Percentiles rank a stretch among this genome's conserved stretches.
phyloP scores from a whole-genome alignment of 768 basidiomycete species.

The Amanita rimosa region DNA sequence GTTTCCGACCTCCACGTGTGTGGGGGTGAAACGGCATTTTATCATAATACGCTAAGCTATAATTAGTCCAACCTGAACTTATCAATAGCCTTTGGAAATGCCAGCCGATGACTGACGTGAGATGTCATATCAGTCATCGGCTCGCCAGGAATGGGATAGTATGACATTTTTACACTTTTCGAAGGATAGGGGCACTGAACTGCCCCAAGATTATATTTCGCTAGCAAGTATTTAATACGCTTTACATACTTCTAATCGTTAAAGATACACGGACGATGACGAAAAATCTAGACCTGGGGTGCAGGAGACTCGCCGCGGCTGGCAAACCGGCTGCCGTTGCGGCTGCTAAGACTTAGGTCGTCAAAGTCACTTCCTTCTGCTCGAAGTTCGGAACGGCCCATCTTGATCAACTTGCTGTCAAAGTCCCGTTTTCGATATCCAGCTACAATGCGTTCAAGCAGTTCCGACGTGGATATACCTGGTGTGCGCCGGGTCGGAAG shows the following conservation, averaged over 20 bases:
- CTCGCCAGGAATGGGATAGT: too few species aligned
- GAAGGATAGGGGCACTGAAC: too few species aligned
- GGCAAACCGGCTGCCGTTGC: constrained; percentile 19
- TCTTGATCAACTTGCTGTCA: constrained; percentile 82
- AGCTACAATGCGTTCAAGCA: constrained; percentile 85
- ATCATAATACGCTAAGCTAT: too few species aligned
- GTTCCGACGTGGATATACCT: constrained; percentile 86
- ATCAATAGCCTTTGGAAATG: too few species aligned
- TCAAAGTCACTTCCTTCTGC: constrained; percentile 53
- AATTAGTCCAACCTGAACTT: too few species aligned
- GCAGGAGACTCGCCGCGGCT: constrained; percentile 9
- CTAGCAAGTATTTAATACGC: not conserved
- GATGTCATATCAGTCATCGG: too few species aligned
- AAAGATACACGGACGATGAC: not conserved
- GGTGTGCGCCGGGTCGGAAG: constrained; percentile 92
- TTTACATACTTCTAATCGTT: not conserved
- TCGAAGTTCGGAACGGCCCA: constrained; percentile 66
- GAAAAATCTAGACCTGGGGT: not conserved
- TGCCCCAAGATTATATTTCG: not conserved
- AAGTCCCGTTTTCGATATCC: constrained; percentile 80
- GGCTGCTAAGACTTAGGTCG: constrained; percentile 25
- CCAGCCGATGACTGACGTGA: too few species aligned
- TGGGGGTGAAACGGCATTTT: too few species aligned
- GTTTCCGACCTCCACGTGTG: too few species aligned
- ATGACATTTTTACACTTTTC: too few species aligned